Evolutionary conservation across 768 basidiomycete genomes (phyloP).

Genomic region (Boletales sp.): DNA sequence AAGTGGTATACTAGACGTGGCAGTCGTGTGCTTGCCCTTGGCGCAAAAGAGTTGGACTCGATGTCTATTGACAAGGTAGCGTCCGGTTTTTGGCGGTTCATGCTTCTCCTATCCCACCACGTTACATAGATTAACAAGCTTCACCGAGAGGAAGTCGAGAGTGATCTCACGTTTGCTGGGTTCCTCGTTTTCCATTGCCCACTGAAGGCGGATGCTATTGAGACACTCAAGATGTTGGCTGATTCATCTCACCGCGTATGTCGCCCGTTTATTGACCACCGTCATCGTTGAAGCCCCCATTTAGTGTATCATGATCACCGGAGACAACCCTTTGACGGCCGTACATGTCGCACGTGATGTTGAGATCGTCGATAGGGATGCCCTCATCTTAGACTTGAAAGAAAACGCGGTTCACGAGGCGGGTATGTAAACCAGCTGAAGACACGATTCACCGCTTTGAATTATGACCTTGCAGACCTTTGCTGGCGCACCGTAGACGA

Average conservation of each 20-base stretch:
- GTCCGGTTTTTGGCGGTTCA: background rate
- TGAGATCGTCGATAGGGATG: conserved; percentile 95
- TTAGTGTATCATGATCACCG: conserved; percentile 99
- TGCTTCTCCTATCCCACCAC: background rate
- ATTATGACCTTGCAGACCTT: conserved; percentile 50
- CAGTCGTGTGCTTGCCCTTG: conserved; percentile 90
- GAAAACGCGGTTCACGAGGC: conserved; percentile 71
- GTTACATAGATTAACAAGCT: conserved; percentile 77
- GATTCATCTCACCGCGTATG: conserved; percentile 95
- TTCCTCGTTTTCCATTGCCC: conserved; percentile 99
- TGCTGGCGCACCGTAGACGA: conserved; percentile 96
- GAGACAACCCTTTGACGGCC: conserved; percentile 96
- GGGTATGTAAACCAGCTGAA: conserved; percentile 43
- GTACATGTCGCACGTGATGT: conserved; percentile 95
- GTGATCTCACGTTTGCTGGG: conserved; percentile 78
- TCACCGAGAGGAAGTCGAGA: conserved; percentile 79
- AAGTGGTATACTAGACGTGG: conserved; percentile 93
- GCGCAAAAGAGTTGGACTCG: conserved; percentile 75
- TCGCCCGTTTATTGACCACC: conserved; percentile 7
- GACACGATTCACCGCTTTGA: background rate
- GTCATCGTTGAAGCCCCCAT: background rate
- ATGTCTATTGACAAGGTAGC: conserved; percentile 72
- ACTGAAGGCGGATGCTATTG: conserved; percentile 88
- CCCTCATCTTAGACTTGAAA: conserved; percentile 84
- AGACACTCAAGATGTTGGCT: conserved; percentile 87